phyloP scores from a whole-genome alignment of 352 stramenopile species.

The Phytophthora sansomeana region DNA sequence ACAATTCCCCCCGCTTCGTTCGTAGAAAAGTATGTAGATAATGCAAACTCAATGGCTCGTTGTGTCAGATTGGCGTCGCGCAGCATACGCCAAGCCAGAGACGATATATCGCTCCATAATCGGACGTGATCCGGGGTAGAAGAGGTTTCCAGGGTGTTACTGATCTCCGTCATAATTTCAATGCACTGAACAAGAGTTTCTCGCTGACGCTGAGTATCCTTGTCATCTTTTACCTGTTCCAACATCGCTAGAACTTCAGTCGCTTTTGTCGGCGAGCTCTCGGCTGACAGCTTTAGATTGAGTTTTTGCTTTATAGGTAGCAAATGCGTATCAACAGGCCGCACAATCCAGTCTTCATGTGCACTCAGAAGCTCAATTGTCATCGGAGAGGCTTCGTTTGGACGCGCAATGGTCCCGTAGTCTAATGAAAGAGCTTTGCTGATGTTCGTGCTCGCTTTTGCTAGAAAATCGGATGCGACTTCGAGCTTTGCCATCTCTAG shows the following conservation, averaged over 20 bases:
- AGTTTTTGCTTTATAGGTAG: slow-evolving; percentile 68
- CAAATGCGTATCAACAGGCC: slow-evolving; percentile 75
- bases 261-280: slow-evolving; percentile 47
- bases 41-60: slow-evolving; percentile 32
- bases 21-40: slow-evolving; percentile 53
- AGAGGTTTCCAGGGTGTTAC: slow-evolving; percentile 2
- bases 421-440: slow-evolving; percentile 71
- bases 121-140: slow-evolving; percentile 31
- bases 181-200: slow-evolving; percentile 34
- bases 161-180: slow-evolving; percentile 27
- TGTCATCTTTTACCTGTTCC: slow-evolving; percentile 78
- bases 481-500: slow-evolving; percentile 91
- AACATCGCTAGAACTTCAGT: slow-evolving; percentile 63
- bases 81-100: slow-evolving; percentile 54
- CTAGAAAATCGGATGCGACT: slow-evolving; percentile 81
- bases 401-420: slow-evolving; percentile 45
- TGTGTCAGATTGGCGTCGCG: slow-evolving; percentile 42
- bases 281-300: slow-evolving; percentile 65
- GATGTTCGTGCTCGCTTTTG: slow-evolving; percentile 76
- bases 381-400: slow-evolving; percentile 19
- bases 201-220: slow-evolving; percentile 49
- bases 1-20: slow-evolving; percentile 22
- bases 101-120: slow-evolving; percentile 58
- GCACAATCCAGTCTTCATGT: slow-evolving; percentile 34
- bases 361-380: slow-evolving; percentile 35